Evolutionary conservation across 2,329 filamentous ascomycete species (phyloP).

Genomic region (Tympanopsis confertula): DNA sequence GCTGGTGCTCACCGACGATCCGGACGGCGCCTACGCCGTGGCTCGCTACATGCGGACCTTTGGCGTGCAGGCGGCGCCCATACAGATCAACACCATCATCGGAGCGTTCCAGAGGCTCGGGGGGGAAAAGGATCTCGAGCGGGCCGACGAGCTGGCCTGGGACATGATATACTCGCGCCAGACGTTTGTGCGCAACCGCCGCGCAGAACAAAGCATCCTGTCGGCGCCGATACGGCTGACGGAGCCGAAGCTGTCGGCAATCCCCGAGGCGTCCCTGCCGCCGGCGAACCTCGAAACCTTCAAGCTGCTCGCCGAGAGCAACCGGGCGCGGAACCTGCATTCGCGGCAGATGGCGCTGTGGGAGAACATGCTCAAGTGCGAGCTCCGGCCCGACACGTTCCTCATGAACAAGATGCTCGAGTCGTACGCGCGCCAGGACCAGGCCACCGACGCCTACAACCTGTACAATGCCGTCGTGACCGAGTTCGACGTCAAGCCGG

Average conservation of each 20-base stretch:
- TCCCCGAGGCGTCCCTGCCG: conserved; percentile 16
- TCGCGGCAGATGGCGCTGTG: conserved; percentile 47
- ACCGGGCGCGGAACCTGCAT: conserved; percentile 49
- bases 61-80: conserved; percentile 56
- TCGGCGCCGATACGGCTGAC: not conserved
- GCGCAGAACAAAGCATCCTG: no score
- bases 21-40: conserved; percentile 61
- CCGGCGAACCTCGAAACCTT: conserved; percentile 69
- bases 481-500: conserved; percentile 39
- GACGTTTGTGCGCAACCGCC: conserved; percentile 46
- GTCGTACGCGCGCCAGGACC: conserved; percentile 48
- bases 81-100: conserved; percentile 73
- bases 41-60: conserved; percentile 64
- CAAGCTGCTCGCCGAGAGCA: conserved; percentile 62
- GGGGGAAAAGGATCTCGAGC: conserved; percentile 36
- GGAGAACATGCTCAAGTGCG: conserved; percentile 46
- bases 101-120: conserved; percentile 64
- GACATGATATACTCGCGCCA: conserved; percentile 63
- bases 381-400: conserved; percentile 58
- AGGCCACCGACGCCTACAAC: conserved; percentile 37
- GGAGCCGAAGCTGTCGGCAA: not conserved
- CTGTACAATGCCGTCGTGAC: conserved; percentile 43
- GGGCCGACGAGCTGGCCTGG: conserved; percentile 62
- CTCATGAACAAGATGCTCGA: conserved; percentile 72
- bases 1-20: conserved; percentile 60